A percentile compares a stretch with the other conserved stretches of the same genome.
Evolutionary conservation across 352 stramenopile genomes (phyloP).

Genomic region (Phytophthora megakarya): DNA sequence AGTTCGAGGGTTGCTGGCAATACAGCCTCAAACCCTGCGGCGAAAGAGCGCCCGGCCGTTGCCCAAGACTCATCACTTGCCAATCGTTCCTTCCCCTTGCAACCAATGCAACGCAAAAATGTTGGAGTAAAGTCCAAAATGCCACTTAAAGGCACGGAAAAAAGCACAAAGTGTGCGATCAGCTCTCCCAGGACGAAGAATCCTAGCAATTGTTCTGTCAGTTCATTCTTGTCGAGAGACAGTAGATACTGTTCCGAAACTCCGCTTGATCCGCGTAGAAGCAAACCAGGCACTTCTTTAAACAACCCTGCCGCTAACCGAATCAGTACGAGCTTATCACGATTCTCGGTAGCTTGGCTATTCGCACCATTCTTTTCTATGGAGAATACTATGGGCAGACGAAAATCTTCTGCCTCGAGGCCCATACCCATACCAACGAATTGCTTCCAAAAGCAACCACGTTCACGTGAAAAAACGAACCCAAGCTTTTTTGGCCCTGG

Average conservation of each 20-base stretch:
- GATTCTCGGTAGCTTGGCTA: slow-evolving; percentile 14
- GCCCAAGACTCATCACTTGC: slow-evolving; percentile 29
- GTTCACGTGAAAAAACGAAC: slow-evolving; percentile 41
- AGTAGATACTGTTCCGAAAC: neutral
- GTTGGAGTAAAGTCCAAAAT: slow-evolving; percentile 60
- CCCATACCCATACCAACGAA: slow-evolving; percentile 47
- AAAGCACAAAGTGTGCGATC: slow-evolving; percentile 63
- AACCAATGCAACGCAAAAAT: slow-evolving; percentile 53
- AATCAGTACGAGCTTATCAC: slow-evolving; percentile 48
- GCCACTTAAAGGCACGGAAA: slow-evolving; percentile 46
- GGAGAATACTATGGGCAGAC: slow-evolving; percentile 48
- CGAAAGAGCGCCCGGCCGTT: slow-evolving; percentile 43
- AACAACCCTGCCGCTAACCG: slow-evolving; percentile 37
- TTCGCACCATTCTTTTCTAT: slow-evolving; percentile 20
- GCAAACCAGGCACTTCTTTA: slow-evolving; percentile 40
- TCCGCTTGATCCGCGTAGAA: slow-evolving; percentile 18
- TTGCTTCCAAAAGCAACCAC: slow-evolving; percentile 51
- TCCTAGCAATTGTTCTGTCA: slow-evolving; percentile 36
- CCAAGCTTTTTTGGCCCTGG: slow-evolving; percentile 34
- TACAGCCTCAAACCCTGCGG: slow-evolving; percentile 60
- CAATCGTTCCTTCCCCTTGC: slow-evolving; percentile 32
- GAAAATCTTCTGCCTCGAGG: slow-evolving; percentile 53
- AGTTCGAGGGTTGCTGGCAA: slow-evolving; percentile 55
- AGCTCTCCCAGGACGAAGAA: slow-evolving; percentile 72
- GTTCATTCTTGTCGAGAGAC: slow-evolving; percentile 24